Percentiles rank a stretch among this genome's conserved stretches.
phyloP scores from a whole-genome alignment of 73 alveolate genomes.

The Tetrahymena borealis region DNA sequence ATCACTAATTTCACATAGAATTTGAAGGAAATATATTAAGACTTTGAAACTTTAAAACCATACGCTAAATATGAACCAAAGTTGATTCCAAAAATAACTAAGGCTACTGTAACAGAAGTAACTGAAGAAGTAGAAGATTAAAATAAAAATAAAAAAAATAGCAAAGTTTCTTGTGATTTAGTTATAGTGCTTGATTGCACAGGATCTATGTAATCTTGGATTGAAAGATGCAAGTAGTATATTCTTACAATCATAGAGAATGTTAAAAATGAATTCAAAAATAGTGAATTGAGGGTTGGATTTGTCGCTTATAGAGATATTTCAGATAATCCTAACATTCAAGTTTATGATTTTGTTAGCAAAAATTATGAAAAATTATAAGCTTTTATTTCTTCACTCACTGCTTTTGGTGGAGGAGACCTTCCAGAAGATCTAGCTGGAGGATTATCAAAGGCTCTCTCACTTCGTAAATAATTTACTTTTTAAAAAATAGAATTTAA shows the following conservation, averaged over 20 bases:
- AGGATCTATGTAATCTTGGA: background rate
- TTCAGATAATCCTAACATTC: background rate
- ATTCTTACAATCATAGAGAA: background rate
- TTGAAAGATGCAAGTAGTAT: background rate
- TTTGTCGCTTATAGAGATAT: background rate
- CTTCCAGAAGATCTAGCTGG: background rate
- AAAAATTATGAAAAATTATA: background rate
- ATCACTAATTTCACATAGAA: too few species aligned
- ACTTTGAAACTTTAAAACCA: background rate
- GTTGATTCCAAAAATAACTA: too few species aligned
- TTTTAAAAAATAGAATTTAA: too few species aligned
- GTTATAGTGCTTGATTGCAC: background rate
- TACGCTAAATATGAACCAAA: too few species aligned
- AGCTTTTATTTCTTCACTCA: background rate
- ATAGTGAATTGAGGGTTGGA: background rate
- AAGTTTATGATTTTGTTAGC: background rate
- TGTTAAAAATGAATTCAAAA: background rate
- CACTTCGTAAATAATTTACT: background rate
- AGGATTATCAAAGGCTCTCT: background rate
- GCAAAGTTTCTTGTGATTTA: background rate
- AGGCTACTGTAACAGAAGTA: too few species aligned
- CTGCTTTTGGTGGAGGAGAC: background rate
- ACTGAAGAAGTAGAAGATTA: background rate
- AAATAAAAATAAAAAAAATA: background rate
- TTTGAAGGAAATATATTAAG: background rate